These are phyloP conservation scores for Rubroboletus satanas DNA, from an alignment of 768 basidiomycete genomes.

Conservation along the genomic window DNA sequence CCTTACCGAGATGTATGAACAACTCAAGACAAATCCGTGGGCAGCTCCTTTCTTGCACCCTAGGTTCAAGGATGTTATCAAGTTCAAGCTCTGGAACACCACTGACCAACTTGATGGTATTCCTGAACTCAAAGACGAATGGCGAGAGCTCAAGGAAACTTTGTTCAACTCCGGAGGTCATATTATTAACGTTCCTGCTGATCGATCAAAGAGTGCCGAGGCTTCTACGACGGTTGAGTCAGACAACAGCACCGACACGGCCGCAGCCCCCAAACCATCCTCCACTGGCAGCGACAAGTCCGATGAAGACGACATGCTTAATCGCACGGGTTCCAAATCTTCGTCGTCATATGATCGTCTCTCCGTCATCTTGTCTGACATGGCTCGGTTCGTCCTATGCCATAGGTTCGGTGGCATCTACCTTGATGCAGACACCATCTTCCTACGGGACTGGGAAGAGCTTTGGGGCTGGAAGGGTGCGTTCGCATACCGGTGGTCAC, in stretches of 20 bases:
- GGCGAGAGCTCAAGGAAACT: constrained; percentile 68
- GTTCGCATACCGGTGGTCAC: constrained; percentile 96
- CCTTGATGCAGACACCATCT: constrained; percentile 93
- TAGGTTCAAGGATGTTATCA: constrained; percentile 86
- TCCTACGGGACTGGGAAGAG: constrained; percentile 98
- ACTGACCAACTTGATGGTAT: constrained; percentile 93
- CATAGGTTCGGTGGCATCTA: constrained; percentile 97
- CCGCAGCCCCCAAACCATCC: constrained; percentile 15
- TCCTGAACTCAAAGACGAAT: constrained; percentile 85
- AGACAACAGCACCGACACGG: constrained; percentile 23
- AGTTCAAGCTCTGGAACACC: constrained; percentile 98
- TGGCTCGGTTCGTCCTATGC: constrained; percentile 96
- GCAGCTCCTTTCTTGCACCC: constrained; percentile 91
- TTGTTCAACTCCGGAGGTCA: constrained; percentile 88
- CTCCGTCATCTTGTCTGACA: constrained; percentile 91
- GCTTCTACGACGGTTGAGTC: constrained; percentile 13
- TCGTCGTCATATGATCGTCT: constrained; percentile 84
- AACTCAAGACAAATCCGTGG: constrained; percentile 86
- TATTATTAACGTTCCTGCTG: constrained; percentile 59
- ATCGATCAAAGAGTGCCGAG: constrained; percentile 34
- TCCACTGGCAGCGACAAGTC: constrained; percentile 28
- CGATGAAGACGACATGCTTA: constrained; percentile 54
- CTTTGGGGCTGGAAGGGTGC: constrained; percentile 96
- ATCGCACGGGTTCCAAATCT: constrained; percentile 87
- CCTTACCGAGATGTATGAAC: constrained; percentile 74